Conservation (phyloP, 352 stramenopile species). For the Elongisporangium anandrum region DNA sequence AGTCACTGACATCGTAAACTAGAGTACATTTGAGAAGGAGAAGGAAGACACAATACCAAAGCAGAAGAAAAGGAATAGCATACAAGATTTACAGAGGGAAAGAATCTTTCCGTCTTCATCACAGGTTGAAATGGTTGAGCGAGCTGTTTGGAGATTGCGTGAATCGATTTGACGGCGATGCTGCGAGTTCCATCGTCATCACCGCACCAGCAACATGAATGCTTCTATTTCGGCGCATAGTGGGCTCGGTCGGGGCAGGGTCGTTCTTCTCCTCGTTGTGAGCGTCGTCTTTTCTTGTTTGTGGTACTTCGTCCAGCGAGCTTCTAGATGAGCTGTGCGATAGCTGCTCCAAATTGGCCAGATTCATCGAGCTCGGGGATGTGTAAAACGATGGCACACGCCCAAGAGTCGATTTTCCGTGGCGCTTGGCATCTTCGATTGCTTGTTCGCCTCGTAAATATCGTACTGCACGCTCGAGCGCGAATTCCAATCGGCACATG, state of each 20-base stretch:
- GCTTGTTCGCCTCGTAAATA: constrained; percentile 81
- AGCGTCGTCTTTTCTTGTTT: neutral
- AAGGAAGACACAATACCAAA: neutral
- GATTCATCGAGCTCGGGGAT: constrained; percentile 79
- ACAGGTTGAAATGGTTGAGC: constrained; percentile 2
- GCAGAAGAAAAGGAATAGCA: constrained; percentile 5
- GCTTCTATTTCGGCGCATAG: constrained; percentile 66
- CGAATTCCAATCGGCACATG: constrained; percentile 96
- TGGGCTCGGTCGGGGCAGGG: neutral
- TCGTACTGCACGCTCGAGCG: constrained; percentile 88
- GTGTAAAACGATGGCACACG: constrained; percentile 87
- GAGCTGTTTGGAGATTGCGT: neutral
- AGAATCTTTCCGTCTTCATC: neutral
- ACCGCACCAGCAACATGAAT: constrained; percentile 81
- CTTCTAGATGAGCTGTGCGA: constrained; percentile 14
- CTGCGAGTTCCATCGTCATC: constrained; percentile 67
- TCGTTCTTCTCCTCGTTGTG: constrained; percentile 8
- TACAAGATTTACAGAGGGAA: neutral
- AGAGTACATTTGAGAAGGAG: constrained; percentile 23
- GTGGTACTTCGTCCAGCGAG: constrained; percentile 1
- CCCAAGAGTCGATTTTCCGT: constrained; percentile 65
- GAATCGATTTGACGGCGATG: neutral
- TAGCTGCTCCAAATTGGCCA: constrained; percentile 66
- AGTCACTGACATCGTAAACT: constrained; percentile 54
- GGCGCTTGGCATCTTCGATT: constrained; percentile 68